These are phyloP conservation scores for Odontarrhena argentea DNA, from an alignment of 345 rosid species.

Conservation along the genomic window DNA sequence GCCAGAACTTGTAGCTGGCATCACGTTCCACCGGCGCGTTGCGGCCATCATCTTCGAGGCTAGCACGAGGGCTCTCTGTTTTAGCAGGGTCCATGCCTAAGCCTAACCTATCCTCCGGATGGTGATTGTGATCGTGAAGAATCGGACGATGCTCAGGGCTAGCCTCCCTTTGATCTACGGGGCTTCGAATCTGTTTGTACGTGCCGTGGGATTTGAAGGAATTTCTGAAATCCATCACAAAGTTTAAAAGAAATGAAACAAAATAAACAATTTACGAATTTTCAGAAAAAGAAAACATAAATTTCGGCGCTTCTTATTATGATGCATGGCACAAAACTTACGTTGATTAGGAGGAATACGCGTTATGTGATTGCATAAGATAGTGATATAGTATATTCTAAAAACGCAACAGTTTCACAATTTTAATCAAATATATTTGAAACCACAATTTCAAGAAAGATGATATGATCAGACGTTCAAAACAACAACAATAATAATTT, in stretches of 20 bases:
- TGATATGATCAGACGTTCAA: conserved; percentile 4
- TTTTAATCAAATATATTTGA: conserved; percentile 22
- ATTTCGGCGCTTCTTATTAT: conserved; percentile 36
- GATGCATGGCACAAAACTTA: conserved; percentile 35
- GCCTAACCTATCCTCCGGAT: background rate
- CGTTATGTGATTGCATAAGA: conserved; percentile 22
- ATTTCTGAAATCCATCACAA: conserved; percentile 46
- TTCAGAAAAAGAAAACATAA: conserved; percentile 31
- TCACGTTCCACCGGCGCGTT: conserved; percentile 35
- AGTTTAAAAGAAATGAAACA: background rate
- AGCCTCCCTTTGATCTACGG: conserved; percentile 20
- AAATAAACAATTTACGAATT: conserved; percentile 9
- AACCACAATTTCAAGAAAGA: too few species aligned
- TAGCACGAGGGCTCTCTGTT: conserved; percentile 26
- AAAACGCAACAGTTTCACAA: conserved; percentile 6
- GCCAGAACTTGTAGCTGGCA: conserved; percentile 49
- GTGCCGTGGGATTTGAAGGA: conserved; percentile 57
- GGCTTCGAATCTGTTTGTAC: conserved; percentile 41
- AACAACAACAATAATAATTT: conserved; percentile 3
- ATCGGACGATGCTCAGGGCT: conserved; percentile 59
- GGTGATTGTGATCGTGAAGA: conserved; percentile 47
- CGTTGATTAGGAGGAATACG: conserved; percentile 9
- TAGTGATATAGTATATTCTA: too few species aligned
- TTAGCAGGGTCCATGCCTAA: conserved; percentile 26
- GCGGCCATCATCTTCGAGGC: conserved; percentile 6